These are phyloP conservation scores for Polygonum maritimum DNA, from an alignment of 148 eudicot genomes.

Conservation along the genomic window DNA sequence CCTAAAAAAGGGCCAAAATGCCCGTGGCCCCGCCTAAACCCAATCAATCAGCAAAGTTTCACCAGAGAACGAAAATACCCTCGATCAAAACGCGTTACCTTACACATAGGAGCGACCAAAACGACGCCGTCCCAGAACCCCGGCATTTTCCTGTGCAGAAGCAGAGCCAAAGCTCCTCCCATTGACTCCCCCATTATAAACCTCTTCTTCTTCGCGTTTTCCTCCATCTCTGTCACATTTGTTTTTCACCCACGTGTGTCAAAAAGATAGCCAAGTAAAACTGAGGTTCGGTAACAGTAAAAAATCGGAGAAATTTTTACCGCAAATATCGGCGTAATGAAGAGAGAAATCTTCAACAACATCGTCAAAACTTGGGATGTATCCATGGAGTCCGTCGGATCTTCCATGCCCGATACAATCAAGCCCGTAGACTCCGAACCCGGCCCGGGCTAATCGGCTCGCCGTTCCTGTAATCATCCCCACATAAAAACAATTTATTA, in stretches of 20 bases:
- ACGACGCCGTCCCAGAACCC: slow-evolving; percentile 81
- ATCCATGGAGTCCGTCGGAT: slow-evolving; percentile 78
- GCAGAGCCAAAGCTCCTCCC: slow-evolving; percentile 85
- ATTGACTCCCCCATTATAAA: slow-evolving; percentile 87
- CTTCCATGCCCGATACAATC: slow-evolving; percentile 92
- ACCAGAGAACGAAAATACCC: background rate
- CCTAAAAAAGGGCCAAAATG: background rate
- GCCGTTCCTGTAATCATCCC: slow-evolving; percentile 33
- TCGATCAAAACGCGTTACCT: slow-evolving; percentile 26
- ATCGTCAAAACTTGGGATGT: slow-evolving; percentile 46
- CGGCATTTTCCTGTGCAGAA: slow-evolving; percentile 63
- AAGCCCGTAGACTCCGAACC: slow-evolving; percentile 75
- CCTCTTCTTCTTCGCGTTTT: slow-evolving; percentile 43
- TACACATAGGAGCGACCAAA: slow-evolving; percentile 92
- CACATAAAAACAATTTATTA: background rate
- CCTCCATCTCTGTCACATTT: slow-evolving; percentile 39
- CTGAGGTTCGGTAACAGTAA: background rate
- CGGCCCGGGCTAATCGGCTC: slow-evolving; percentile 52
- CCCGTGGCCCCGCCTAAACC: background rate
- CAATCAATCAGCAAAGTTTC: background rate
- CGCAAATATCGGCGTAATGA: slow-evolving; percentile 54
- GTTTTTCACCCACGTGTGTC: background rate
- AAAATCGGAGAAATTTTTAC: slow-evolving; percentile 17
- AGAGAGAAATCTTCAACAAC: slow-evolving; percentile 58
- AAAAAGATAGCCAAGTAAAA: background rate